Evolutionary conservation across 352 stramenopile genomes (phyloP).

Genomic region (Phytophthora pinifolia): DNA sequence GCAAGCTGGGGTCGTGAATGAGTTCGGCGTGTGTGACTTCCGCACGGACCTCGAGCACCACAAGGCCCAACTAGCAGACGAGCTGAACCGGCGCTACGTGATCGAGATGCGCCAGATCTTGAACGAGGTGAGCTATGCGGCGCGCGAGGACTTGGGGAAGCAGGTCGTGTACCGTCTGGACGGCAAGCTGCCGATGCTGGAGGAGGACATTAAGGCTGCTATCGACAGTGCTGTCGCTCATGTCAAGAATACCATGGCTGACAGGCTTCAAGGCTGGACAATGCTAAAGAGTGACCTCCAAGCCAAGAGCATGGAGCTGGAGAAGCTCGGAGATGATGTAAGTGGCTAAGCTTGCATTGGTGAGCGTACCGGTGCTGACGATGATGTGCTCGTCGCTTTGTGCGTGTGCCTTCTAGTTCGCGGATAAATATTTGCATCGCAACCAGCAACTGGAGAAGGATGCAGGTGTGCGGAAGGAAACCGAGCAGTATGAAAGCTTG

Average conservation of each 20-base stretch:
- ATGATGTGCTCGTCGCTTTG: background rate
- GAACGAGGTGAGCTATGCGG: slow-evolving; percentile 61
- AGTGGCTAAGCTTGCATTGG: slow-evolving; percentile 17
- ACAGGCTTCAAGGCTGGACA: slow-evolving; percentile 72
- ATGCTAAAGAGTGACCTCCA: slow-evolving; percentile 64
- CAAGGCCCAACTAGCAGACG: slow-evolving; percentile 60
- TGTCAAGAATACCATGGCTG: slow-evolving; percentile 49
- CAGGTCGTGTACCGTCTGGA: slow-evolving; percentile 64
- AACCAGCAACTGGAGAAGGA: slow-evolving; percentile 70
- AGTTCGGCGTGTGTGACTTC: slow-evolving; percentile 39
- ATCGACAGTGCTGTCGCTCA: slow-evolving; percentile 59
- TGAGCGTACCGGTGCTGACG: background rate
- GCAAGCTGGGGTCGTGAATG: slow-evolving; percentile 26
- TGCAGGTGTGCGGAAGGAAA: slow-evolving; percentile 53
- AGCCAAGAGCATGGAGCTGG: slow-evolving; percentile 62
- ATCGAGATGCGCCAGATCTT: slow-evolving; percentile 79
- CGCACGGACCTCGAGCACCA: slow-evolving; percentile 57
- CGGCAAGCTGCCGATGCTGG: slow-evolving; percentile 60
- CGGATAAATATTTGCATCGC: slow-evolving; percentile 65
- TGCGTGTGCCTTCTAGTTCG: slow-evolving; percentile 41
- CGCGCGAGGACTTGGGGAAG: slow-evolving; percentile 63
- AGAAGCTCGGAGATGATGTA: slow-evolving; percentile 79
- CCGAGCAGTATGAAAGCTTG: slow-evolving; percentile 62
- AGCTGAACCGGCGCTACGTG: slow-evolving; percentile 76
- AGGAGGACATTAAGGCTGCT: slow-evolving; percentile 62